Conservation (phyloP, 768 basidiomycete species). For the Phylloporus sp. region DNA sequence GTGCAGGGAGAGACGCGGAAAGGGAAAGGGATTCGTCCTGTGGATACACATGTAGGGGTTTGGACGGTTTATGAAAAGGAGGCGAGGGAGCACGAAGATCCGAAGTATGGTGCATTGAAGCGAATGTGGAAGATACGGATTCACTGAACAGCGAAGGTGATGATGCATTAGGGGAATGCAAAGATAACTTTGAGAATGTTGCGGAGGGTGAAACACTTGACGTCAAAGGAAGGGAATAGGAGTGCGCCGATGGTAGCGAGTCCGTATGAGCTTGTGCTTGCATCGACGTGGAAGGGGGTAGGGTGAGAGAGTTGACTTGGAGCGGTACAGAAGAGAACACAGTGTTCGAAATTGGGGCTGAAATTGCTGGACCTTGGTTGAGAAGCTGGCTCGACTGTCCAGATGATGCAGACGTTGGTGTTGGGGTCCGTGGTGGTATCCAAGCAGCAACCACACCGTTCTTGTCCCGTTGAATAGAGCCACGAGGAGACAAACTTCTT, state of each 20-base stretch:
- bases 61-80: slow-evolving; percentile 18
- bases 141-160: slow-evolving; percentile 13
- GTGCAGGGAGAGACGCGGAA: slow-evolving; percentile 3
- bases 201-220: slow-evolving; percentile 41
- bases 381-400: slow-evolving; percentile 6
- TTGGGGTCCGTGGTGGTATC: slow-evolving; percentile 8
- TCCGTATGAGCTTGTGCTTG: neutral
- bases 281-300: neutral
- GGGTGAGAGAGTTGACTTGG: neutral
- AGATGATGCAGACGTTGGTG: slow-evolving; percentile 1
- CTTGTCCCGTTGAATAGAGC: slow-evolving; percentile 13
- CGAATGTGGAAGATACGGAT: neutral
- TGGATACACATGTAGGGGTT: slow-evolving; percentile 27
- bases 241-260: neutral
- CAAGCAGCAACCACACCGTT: slow-evolving; percentile 9
- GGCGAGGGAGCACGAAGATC: slow-evolving; percentile 10
- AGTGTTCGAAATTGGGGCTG: neutral
- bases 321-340: neutral
- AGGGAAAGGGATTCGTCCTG: slow-evolving; percentile 15
- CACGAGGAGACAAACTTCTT: slow-evolving; percentile 20
- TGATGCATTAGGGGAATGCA: slow-evolving; percentile 35
- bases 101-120: neutral
- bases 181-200: slow-evolving; percentile 51
- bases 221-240: neutral
- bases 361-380: neutral